Conservation (phyloP, 768 basidiomycete species). For the Lentinula sp. region DNA sequence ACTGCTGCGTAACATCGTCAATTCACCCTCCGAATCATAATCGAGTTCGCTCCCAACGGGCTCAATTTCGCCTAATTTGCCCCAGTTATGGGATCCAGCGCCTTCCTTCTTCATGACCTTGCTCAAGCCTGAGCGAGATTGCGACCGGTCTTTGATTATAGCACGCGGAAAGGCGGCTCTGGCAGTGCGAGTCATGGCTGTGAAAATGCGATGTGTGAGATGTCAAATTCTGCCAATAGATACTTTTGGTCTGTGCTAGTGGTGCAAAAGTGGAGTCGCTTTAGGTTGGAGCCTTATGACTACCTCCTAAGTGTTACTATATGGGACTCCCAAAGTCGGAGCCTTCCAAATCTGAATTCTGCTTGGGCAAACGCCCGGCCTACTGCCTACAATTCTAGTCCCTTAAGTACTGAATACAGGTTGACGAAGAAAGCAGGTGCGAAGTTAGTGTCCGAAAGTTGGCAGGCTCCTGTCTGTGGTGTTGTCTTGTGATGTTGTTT, state of each 20-base stretch:
- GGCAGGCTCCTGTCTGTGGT: no score
- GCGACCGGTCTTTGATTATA: conserved; percentile 69
- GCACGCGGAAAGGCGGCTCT: conserved; percentile 66
- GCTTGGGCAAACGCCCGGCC: no score
- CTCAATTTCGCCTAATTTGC: conserved; percentile 58
- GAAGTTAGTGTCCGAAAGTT: no score
- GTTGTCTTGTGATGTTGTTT: no score
- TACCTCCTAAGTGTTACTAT: no score
- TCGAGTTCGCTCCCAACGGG: conserved; percentile 50
- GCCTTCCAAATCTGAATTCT: no score
- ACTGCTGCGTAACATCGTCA: conserved; percentile 10
- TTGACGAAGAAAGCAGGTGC: no score
- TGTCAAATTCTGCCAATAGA: background rate
- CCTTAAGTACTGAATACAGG: no score
- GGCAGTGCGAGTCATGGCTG: conserved; percentile 40
- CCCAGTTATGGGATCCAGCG: conserved; percentile 84
- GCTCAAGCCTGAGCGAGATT: conserved; percentile 72
- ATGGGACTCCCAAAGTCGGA: no score
- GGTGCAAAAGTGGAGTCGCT: background rate
- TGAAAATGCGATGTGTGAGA: no score
- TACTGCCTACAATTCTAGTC: no score
- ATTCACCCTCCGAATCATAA: conserved; percentile 32
- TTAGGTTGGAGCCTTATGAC: no score
- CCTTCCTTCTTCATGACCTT: conserved; percentile 71
- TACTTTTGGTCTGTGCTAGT: background rate